Evolutionary conservation across 495 filamentous ascomycete species (phyloP).

Genomic region (Hypoxylon cercidicola): DNA sequence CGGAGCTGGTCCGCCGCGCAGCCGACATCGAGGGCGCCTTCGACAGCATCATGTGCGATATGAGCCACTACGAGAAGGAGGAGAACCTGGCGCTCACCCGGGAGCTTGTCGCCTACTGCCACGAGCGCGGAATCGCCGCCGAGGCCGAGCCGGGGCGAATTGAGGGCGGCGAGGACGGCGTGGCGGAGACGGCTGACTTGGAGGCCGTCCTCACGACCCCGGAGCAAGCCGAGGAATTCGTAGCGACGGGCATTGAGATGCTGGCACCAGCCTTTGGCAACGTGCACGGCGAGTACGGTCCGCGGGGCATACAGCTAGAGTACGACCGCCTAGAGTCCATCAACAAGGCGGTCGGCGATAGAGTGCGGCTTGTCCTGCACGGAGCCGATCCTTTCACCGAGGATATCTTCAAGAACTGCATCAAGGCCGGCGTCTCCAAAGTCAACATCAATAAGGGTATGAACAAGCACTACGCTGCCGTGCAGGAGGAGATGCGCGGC

Average conservation of each 20-base stretch:
- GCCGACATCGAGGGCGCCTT: constrained; percentile 72
- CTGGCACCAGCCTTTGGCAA: constrained; percentile 87
- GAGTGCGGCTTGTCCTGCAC: constrained; percentile 77
- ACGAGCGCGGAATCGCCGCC: constrained; percentile 77
- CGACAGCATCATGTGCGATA: constrained; percentile 86
- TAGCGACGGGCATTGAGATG: constrained; percentile 82
- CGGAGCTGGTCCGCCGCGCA: constrained; percentile 73
- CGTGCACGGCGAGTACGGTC: constrained; percentile 85
- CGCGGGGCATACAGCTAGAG: constrained; percentile 76
- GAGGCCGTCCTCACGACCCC: constrained; percentile 81
- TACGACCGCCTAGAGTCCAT: constrained; percentile 75
- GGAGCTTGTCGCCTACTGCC: constrained; percentile 76
- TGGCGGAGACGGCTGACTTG: constrained; percentile 78
- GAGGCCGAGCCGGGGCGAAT: constrained; percentile 87
- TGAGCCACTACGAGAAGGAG: constrained; percentile 83
- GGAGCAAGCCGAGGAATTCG: constrained; percentile 80
- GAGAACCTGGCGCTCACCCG: constrained; percentile 79
- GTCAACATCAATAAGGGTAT: constrained; percentile 87
- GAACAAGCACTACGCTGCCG: constrained; percentile 74
- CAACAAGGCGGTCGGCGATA: constrained; percentile 67
- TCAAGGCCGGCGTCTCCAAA: constrained; percentile 77
- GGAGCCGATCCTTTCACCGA: constrained; percentile 79
- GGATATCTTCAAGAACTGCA: constrained; percentile 73
- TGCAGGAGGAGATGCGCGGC: constrained; percentile 73
- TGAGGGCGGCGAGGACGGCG: constrained; percentile 85